A percentile compares a stretch with the other conserved stretches of the same genome.
Evolutionary conservation across 2,329 filamentous ascomycete species (phyloP).

Genomic region (Tolypocladium tundrense): DNA sequence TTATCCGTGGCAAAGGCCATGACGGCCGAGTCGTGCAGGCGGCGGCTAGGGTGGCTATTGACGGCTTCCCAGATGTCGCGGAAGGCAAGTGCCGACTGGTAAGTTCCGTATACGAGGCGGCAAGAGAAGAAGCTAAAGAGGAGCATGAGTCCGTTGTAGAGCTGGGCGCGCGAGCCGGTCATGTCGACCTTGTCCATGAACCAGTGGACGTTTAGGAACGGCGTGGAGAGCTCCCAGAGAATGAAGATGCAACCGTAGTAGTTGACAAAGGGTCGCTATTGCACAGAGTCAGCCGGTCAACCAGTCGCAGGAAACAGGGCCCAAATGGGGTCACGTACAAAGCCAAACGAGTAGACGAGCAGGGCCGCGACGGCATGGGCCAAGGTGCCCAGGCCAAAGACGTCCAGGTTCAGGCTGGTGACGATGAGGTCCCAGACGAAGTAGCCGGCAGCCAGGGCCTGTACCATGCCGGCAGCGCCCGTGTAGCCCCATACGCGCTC

Average conservation of each 20-base stretch:
- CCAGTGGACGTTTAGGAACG: slow-evolving; percentile 85
- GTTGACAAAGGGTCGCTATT: slow-evolving; percentile 71
- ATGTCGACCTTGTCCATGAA: slow-evolving; percentile 80
- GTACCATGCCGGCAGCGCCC: slow-evolving; percentile 59
- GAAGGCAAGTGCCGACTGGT: slow-evolving; percentile 59
- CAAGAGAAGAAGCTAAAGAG: slow-evolving; percentile 66
- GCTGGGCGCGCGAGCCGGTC: slow-evolving; percentile 63
- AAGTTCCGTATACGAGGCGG: slow-evolving; percentile 69
- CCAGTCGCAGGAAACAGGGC: neutral
- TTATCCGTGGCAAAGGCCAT: slow-evolving; percentile 36
- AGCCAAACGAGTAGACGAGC: slow-evolving; percentile 66
- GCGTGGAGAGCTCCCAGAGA: slow-evolving; percentile 77
- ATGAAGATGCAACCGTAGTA: slow-evolving; percentile 75
- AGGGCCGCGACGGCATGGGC: slow-evolving; percentile 69
- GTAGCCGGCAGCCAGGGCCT: slow-evolving; percentile 69
- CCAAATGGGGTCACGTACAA: slow-evolving; percentile 46
- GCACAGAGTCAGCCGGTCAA: slow-evolving; percentile 6
- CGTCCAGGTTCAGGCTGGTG: slow-evolving; percentile 54
- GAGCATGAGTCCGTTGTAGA: slow-evolving; percentile 67
- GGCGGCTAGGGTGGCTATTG: slow-evolving; percentile 25
- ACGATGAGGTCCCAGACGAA: slow-evolving; percentile 75
- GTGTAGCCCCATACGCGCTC: slow-evolving; percentile 71
- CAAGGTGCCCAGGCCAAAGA: slow-evolving; percentile 68
- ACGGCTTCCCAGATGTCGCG: slow-evolving; percentile 54
- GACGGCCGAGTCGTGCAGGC: slow-evolving; percentile 9